Conservation (phyloP, 2,329 filamentous ascomycete species). For the Sclerotinia borealis region DNA sequence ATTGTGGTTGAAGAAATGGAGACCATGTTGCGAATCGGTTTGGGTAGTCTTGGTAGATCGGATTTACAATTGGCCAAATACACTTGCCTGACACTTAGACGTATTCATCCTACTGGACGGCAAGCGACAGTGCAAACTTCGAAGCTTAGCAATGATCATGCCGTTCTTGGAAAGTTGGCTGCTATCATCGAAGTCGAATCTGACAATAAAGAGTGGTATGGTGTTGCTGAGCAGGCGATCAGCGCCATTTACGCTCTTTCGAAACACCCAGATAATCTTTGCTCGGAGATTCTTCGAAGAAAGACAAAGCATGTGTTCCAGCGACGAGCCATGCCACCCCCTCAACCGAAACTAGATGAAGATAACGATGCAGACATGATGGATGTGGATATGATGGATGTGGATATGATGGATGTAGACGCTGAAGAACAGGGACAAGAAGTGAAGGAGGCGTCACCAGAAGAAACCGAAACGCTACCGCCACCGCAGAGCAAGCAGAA, state of each 20-base stretch:
- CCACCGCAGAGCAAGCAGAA: slow-evolving; percentile 47
- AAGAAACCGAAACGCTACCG: slow-evolving; percentile 3
- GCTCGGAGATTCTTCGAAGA: slow-evolving; percentile 80
- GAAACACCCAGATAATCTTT: slow-evolving; percentile 88
- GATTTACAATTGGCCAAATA: slow-evolving; percentile 90
- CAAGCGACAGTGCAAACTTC: slow-evolving; percentile 63
- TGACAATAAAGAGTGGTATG: slow-evolving; percentile 92
- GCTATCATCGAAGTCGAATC: slow-evolving; percentile 80
- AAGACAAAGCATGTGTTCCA: slow-evolving; percentile 79
- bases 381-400: slow-evolving; percentile 15
- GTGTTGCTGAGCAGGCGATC: slow-evolving; percentile 92
- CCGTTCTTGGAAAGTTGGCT: slow-evolving; percentile 73
- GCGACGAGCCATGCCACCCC: slow-evolving; percentile 22
- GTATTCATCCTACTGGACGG: slow-evolving; percentile 81
- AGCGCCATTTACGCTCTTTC: slow-evolving; percentile 91
- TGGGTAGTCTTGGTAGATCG: slow-evolving; percentile 71
- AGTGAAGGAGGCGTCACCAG: slow-evolving; percentile 10
- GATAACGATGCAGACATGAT: slow-evolving; percentile 30
- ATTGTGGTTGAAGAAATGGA: slow-evolving; percentile 95
- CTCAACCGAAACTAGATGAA: not conserved
- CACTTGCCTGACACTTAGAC: slow-evolving; percentile 85
- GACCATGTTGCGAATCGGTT: slow-evolving; percentile 82
- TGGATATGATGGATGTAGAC: slow-evolving; percentile 16
- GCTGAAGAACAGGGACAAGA: slow-evolving; percentile 26
- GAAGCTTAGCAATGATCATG: slow-evolving; percentile 85